These are phyloP conservation scores for Arthrobotrys sphaeroides DNA, from an alignment of 2,329 filamentous ascomycete species.

Conservation along the genomic window DNA sequence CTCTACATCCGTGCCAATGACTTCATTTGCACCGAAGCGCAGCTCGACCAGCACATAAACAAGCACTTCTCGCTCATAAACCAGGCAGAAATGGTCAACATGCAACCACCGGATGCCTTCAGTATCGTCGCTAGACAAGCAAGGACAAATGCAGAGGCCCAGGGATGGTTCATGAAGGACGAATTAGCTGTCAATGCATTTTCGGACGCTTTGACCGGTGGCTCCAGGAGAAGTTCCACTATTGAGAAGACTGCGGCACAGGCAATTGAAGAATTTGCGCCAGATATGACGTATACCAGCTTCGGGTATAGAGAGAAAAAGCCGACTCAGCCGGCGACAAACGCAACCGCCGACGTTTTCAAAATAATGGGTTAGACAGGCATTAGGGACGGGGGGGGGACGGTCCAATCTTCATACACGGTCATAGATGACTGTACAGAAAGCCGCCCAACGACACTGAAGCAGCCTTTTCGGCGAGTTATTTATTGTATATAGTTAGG, in stretches of 20 bases:
- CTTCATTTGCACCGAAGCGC: constrained; percentile 84
- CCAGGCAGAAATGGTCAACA: constrained; percentile 4
- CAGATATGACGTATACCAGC: neutral
- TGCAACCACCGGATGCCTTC: constrained; percentile 2
- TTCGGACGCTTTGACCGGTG: constrained; percentile 34
- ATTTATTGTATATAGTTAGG: neutral
- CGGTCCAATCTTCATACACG: too few relatives aligned
- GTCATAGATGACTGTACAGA: neutral
- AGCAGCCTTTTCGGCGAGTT: neutral
- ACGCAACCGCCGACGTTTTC: neutral
- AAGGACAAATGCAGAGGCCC: neutral
- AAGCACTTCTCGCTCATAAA: constrained; percentile 65
- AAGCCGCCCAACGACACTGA: neutral
- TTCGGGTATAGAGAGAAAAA: neutral
- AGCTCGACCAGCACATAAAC: constrained; percentile 80
- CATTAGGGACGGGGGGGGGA: neutral
- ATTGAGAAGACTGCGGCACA: neutral
- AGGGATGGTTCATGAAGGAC: constrained; percentile 15
- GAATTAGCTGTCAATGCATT: constrained; percentile 5
- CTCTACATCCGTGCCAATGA: constrained; percentile 87
- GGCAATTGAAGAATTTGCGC: neutral
- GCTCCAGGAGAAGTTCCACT: neutral
- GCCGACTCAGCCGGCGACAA: neutral
- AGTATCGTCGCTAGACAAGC: constrained; percentile 3
- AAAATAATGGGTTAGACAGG: neutral